These are phyloP conservation scores for Pyrus bretschneideri DNA, from an alignment of 306 rosid species.

Conservation along the genomic window DNA sequence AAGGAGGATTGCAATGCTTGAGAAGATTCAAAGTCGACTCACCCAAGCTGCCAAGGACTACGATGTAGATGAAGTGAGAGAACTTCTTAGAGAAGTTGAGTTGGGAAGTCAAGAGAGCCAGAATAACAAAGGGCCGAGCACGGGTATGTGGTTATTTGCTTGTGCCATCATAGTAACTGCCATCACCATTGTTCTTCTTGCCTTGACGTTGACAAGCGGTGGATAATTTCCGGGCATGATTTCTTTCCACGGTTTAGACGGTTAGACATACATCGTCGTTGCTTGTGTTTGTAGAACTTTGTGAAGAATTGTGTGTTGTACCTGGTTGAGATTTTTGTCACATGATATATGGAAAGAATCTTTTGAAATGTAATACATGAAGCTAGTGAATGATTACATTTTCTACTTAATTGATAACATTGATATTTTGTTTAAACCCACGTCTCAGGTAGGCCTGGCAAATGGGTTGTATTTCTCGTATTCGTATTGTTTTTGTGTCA, in stretches of 20 bases:
- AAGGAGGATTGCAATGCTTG: constrained; percentile 40
- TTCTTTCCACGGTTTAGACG: not conserved
- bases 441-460: too few relatives aligned
- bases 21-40: constrained; percentile 66
- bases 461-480: too few relatives aligned
- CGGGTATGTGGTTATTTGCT: constrained; percentile 40
- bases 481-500: too few relatives aligned
- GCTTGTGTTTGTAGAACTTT: not conserved
- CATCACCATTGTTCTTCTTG: constrained; percentile 56
- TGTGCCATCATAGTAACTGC: constrained; percentile 41
- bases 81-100: constrained; percentile 65
- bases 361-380: not conserved
- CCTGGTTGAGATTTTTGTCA: not conserved
- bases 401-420: not conserved
- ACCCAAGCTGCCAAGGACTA: constrained; percentile 85
- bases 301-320: not conserved
- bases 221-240: constrained; percentile 30
- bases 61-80: constrained; percentile 69
- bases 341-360: not conserved
- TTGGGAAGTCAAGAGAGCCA: constrained; percentile 41
- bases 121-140: constrained; percentile 23
- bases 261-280: not conserved
- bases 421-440: not conserved
- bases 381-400: not conserved
- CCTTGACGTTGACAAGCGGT: constrained; percentile 62